Evolutionary conservation across 805 yeast genomes (phyloP), one percentile per base, ranked within the genome.

Genomic region (Kodamaea sagamina): DNA sequence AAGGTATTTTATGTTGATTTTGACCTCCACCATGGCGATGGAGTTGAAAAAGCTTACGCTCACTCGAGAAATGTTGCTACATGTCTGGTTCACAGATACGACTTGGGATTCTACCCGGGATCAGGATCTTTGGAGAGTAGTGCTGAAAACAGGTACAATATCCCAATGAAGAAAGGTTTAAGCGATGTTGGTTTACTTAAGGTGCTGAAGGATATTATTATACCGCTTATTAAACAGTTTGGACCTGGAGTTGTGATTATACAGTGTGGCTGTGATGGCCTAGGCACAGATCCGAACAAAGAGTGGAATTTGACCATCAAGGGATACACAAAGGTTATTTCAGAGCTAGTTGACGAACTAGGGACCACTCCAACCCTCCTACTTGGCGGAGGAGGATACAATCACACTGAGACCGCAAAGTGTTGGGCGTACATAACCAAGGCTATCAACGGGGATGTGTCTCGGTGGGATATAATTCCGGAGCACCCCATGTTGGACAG

Each of bases 21-120:
- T 5, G 95, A 86, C 59, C 58, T 86, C 6, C 95, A 86, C 57
- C 90, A 85, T 59, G 90, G 92, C 0, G 90, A 86, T 58, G 95
- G 89, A 0, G 92, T 86, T 4, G 83, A 82, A 39, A 64, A 67
- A 2, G 88, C 89, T 0, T 85, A 83, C 61, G 62, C 69, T 47
- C 71, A 63, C 46, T 75, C 84, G 1, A 67, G 71, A 29, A 74
- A 72, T 24, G 85, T 86, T 0, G 59, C 75, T 40, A 81, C 86
- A 0, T 65, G 82, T 15, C 83, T 89, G 0, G 47, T 84, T 2
- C 95, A 86, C 60, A 55, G 86, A 22, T 68, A 61, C 48, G 92
- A 82, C 43, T 42, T 71, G 2, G 89, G 89, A 0, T 86, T 86
- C 55, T 86, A 75, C 50, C 93, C 93, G 0, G 88, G 89, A 1